phyloP scores from a whole-genome alignment of 2,329 filamentous ascomycete genomes.

The Fusarium newnesense region DNA sequence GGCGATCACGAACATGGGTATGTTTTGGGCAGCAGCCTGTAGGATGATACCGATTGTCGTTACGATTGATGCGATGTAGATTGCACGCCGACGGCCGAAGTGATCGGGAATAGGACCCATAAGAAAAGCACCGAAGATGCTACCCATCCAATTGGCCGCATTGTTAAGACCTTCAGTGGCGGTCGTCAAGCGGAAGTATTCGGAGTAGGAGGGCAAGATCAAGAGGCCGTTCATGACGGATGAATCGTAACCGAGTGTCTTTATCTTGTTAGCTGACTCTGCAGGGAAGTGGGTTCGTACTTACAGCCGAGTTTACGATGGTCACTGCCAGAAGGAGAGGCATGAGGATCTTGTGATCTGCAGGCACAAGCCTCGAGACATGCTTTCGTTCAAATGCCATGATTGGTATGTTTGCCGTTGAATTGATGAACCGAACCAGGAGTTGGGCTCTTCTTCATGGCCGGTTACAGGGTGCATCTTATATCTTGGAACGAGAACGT shows the following conservation, averaged over 20 bases:
- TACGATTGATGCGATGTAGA: neutral
- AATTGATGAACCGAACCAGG: neutral
- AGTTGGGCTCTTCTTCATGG: neutral
- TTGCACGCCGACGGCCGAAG: neutral
- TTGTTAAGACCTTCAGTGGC: conserved; percentile 1
- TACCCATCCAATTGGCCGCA: neutral
- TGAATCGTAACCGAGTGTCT: neutral
- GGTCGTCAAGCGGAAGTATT: neutral
- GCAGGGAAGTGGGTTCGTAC: neutral
- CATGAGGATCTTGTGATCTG: neutral
- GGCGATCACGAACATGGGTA: neutral
- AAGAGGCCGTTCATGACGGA: neutral
- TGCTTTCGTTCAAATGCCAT: neutral
- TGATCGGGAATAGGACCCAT: neutral
- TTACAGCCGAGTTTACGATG: neutral
- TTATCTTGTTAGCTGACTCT: neutral
- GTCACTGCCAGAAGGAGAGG: neutral
- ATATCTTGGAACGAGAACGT: neutral
- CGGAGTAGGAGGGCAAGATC: neutral
- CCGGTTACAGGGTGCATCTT: neutral
- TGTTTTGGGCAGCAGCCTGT: neutral
- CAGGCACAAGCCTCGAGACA: neutral
- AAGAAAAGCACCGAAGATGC: neutral
- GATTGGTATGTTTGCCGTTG: too few species aligned
- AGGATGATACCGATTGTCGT: neutral